Conservation (phyloP, 768 basidiomycete species). For the Rhodotorula babjevae region DNA sequence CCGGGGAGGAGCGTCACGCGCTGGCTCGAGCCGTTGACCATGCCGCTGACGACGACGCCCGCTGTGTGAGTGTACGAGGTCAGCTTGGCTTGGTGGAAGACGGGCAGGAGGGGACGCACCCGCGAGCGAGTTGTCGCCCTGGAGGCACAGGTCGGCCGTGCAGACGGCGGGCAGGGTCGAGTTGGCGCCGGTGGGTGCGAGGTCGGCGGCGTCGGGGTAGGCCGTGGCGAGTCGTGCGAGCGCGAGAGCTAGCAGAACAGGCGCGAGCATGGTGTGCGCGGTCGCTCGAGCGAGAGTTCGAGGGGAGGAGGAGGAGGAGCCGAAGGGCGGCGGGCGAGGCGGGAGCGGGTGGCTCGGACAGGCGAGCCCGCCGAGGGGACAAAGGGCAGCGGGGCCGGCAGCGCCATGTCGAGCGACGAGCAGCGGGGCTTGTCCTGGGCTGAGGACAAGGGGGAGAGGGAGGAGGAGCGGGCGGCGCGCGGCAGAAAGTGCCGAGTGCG, state of each 20-base stretch:
- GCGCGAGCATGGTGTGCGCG: background rate
- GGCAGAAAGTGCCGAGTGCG: too few relatives aligned
- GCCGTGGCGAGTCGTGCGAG: background rate
- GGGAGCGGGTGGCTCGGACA: too few relatives aligned
- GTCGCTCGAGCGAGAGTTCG: background rate
- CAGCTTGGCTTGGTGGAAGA: too few relatives aligned
- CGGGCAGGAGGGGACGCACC: constrained; percentile 5
- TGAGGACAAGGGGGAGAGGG: background rate
- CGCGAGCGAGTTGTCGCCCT: constrained; percentile 24
- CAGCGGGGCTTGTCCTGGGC: background rate
- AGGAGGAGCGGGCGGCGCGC: background rate
- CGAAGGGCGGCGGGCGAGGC: background rate
- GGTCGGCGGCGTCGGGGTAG: background rate
- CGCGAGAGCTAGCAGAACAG: background rate
- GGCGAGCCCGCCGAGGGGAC: background rate
- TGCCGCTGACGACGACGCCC: constrained; percentile 5
- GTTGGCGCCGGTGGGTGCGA: background rate
- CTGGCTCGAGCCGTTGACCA: constrained; percentile 15
- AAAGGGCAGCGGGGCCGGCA: background rate
- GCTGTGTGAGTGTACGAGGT: background rate
- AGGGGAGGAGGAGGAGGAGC: background rate
- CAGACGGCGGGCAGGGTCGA: constrained; percentile 26
- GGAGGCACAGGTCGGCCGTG: constrained; percentile 26
- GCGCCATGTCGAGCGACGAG: background rate
- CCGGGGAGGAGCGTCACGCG: constrained; percentile 35